Conservation (phyloP, 331 rosid genomes). For the Quercus phellos region DNA sequence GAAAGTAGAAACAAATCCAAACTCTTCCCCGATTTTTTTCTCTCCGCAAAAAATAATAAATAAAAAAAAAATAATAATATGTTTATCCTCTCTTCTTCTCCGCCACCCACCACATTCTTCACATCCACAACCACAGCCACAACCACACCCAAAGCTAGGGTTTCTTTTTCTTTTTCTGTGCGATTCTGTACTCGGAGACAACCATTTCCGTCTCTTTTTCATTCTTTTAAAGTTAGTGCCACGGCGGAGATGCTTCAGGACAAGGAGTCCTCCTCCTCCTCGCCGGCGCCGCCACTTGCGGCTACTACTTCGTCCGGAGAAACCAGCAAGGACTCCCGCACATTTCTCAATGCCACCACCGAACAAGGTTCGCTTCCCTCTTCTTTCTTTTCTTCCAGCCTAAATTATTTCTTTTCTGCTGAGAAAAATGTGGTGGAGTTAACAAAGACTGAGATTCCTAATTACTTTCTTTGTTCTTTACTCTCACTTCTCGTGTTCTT, state of each 20-base stretch:
- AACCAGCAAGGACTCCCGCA: constrained; percentile 29
- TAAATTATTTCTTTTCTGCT: neutral
- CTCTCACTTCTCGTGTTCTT: too few species aligned
- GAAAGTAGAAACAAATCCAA: too few species aligned
- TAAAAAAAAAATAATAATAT: constrained; percentile 15
- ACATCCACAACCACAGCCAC: neutral
- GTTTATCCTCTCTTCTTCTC: constrained; percentile 47
- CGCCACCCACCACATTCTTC: constrained; percentile 38
- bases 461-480: too few species aligned
- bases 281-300: neutral
- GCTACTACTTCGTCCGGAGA: too few species aligned
- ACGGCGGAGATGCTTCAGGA: constrained; percentile 49
- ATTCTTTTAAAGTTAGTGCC: constrained; percentile 29
- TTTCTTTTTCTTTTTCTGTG: constrained; percentile 39
- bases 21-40: too few species aligned
- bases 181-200: constrained; percentile 25
- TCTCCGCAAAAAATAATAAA: too few species aligned
- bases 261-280: constrained; percentile 28
- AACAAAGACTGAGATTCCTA: too few species aligned
- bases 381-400: neutral
- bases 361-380: constrained; percentile 49
- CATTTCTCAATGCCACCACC: constrained; percentile 54
- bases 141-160: constrained; percentile 36
- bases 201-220: constrained; percentile 30
- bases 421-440: neutral